Base-by-base conservation (phyloP, 306 rosid species). In the Vachellia pachyceras region DNA sequence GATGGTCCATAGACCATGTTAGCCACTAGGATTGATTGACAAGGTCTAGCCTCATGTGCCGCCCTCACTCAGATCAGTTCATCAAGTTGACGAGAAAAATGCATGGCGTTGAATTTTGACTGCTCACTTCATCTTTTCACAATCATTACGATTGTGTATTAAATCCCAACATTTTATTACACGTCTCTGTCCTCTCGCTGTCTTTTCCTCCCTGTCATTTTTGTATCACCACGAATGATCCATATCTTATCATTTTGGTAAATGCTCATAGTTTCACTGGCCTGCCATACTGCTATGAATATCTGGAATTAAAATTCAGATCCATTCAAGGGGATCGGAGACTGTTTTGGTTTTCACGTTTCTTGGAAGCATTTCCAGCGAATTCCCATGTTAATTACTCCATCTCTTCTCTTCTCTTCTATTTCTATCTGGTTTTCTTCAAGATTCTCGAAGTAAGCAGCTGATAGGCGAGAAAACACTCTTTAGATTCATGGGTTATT, bases 401-500 rank as follows among this genome's bases (percentile, higher is more conserved):
- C n/a, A n/a, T n/a, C n/a, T n/a, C 20, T 81, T 65, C 55, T 80
- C 39, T 75, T 72, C 55, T 80, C 39, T 75, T 72, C 78, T n/a
- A n/a, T n/a, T n/a, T n/a, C 78, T 49, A n/a, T 18, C 22, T 75
- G n/a, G 17, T 50, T 73, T 75, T 45, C 41, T 37, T 2, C 15
- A 77, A 70, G 33, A 29, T 3, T 80, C 29, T 65, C 45, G 33
- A 40, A 47, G 60, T 40, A 58, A 40, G 57, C 46, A 77, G 54
- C 61, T 65, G 11, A 55, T 70, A 69, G 80, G 55, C 72, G 35
- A 65, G 61, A 23, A 52, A 66, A 58, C 80, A 54, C 29, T 74
- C 69, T 3, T 73, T 73, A 76, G 50, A 78, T 75, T 73, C 75
- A 95, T 90, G 99, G 91, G 83, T 81, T 79, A 46, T 69, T 82